phyloP scores from a whole-genome alignment of 176 grass and related monocot species.

The Typha latifolia region DNA sequence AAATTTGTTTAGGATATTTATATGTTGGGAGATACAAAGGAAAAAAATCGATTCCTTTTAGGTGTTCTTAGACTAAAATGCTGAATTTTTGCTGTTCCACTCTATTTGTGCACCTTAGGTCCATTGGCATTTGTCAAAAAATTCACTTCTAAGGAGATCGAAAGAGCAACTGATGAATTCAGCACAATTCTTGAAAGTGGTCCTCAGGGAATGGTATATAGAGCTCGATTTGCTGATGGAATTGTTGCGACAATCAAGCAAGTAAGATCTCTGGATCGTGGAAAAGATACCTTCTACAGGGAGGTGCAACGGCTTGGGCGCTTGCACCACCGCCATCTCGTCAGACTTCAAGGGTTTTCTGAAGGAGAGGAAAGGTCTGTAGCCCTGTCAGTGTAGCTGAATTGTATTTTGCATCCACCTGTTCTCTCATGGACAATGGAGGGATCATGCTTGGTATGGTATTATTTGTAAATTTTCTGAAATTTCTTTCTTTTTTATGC shows the following conservation, averaged over 20 bases:
- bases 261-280: conserved; percentile 12
- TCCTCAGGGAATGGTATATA: conserved; percentile 51
- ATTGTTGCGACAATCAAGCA: conserved; percentile 55
- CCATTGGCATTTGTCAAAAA: conserved; percentile 48
- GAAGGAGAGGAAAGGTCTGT: conserved; percentile 49
- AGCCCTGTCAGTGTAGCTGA: too few species aligned
- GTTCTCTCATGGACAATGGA: too few species aligned
- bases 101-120: conserved; percentile 17
- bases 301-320: conserved; percentile 65
- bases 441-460: too few species aligned
- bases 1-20: too few species aligned
- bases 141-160: conserved; percentile 61
- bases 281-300: conserved; percentile 36
- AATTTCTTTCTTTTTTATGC: background rate
- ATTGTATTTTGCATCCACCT: too few species aligned
- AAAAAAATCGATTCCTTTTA: too few species aligned
- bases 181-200: conserved; percentile 42
- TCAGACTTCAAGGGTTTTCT: conserved; percentile 63
- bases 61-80: too few species aligned
- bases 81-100: background rate
- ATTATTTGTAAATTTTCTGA: background rate
- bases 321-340: conserved; percentile 80
- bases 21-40: too few species aligned
- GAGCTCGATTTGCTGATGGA: conserved; percentile 62
- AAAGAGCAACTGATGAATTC: conserved; percentile 63